phyloP scores from a whole-genome alignment of 78 protist genomes.

The Pirum gemmata region DNA sequence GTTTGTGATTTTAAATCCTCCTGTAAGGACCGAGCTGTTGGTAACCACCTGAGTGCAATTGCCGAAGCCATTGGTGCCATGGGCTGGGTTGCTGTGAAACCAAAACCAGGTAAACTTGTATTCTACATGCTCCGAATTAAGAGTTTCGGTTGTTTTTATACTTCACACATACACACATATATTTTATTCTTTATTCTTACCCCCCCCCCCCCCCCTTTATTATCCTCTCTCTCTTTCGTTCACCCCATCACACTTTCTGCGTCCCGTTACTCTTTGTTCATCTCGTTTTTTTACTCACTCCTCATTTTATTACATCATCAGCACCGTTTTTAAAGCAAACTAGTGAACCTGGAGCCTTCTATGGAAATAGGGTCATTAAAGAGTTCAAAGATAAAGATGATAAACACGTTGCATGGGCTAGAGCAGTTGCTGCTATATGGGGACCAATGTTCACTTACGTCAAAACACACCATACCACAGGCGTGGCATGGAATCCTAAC shows the following conservation, averaged over 20 bases:
- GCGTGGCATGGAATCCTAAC: constrained; percentile 44
- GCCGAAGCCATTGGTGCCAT: constrained; percentile 51
- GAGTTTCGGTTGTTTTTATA: too few species aligned
- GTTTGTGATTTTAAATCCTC: background rate
- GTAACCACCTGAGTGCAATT: constrained; percentile 43
- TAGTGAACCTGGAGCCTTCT: constrained; percentile 47
- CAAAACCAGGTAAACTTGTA: constrained; percentile 9
- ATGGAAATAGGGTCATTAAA: constrained; percentile 49
- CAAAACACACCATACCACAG: constrained; percentile 60
- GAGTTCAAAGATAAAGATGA: constrained; percentile 45
- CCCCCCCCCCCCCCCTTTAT: too few species aligned
- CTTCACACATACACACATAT: too few species aligned
- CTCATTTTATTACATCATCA: constrained; percentile 28
- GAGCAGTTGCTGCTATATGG: constrained; percentile 8
- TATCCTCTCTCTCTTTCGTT: too few species aligned
- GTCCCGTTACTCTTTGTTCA: too few species aligned
- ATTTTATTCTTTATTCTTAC: too few species aligned
- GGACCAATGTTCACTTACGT: constrained; percentile 28
- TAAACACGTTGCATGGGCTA: constrained; percentile 46
- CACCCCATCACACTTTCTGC: too few species aligned
- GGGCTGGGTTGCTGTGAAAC: constrained; percentile 63
- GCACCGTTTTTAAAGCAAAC: constrained; percentile 39
- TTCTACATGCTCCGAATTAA: background rate
- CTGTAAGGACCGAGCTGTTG: background rate
- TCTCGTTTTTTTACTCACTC: too few species aligned